Base-by-base conservation (phyloP, 2,329 filamentous ascomycete species). In the Curvularia sp. region DNA sequence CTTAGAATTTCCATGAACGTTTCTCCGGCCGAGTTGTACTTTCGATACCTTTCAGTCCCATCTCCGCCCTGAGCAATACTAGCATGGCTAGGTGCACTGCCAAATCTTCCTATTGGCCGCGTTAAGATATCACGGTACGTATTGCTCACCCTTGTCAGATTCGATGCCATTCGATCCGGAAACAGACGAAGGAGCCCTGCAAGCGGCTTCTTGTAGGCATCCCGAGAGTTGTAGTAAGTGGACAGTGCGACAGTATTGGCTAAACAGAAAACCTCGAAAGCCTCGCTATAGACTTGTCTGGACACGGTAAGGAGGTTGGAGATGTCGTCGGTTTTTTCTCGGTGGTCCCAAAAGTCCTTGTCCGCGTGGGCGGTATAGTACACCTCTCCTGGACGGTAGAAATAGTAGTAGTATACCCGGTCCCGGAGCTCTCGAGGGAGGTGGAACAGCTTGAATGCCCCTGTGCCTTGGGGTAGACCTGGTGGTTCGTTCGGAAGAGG, bases 401-500 rank as follows among this genome's bases (percentile, higher is more conserved):
- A 41, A 24, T 50, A 42, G 46, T 64, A 49, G 30, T 53, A 61
- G 41, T 70, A 69, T 18, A 71, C 69, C 8, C 28, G 46, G 47
- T 72, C 68, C 15, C 67, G 60, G 1, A 72, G 52, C 42, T 72
- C 69, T 18, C 64, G 66, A 1, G 69, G 67, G 10, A 57, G 46
- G 28, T 48, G 28, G 8, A 56, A 49, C 1, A 53, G 28, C 12
- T 24, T 49, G 30, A 72, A 66, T 18, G 46, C 3, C 20, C 62
- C 60, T 26, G 57, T 64, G 64, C 61, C 65, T 48, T 49, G 53
- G 41, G 43, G 3, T 12, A 43, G 41, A 10, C 41, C 10, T 9
- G 10, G 18, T 20, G 20, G 43, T 44, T 13, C 33, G 8, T 12
- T n/a, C 39, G 13, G 49, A 18, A 18, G 12, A 10, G 18, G 39